Conservation (phyloP, 164 flowering plant species). For the Sedum album region DNA sequence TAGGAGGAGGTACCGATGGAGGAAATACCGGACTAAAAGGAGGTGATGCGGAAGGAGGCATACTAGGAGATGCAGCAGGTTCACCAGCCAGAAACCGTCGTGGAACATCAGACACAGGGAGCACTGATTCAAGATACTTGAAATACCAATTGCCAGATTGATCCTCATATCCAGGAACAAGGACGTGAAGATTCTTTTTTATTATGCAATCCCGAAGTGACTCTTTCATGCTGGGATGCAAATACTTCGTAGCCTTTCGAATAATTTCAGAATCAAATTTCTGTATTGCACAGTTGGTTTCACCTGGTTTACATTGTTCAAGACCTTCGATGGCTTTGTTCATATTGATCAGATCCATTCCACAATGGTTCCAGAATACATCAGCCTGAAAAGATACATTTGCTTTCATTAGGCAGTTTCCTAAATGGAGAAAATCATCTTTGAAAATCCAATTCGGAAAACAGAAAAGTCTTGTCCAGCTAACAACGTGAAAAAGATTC, state of each 20-base stretch:
- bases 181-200: conserved; percentile 21
- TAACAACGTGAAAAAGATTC: too few species aligned
- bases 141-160: conserved; percentile 27
- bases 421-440: not conserved
- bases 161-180: conserved; percentile 23
- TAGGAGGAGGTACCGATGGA: conserved; percentile 12
- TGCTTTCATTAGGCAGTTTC: not conserved
- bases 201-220: conserved; percentile 44
- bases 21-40: conserved; percentile 11
- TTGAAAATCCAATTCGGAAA: not conserved
- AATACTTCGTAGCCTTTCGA: conserved; percentile 22
- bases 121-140: conserved; percentile 24
- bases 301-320: conserved; percentile 19
- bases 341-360: conserved; percentile 26
- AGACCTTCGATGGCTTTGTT: conserved; percentile 27
- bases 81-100: conserved; percentile 22
- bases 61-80: conserved; percentile 15
- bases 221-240: conserved; percentile 38
- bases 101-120: conserved; percentile 19
- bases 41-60: conserved; percentile 14
- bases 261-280: conserved; percentile 16
- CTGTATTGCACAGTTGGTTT: conserved; percentile 13
- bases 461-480: too few species aligned
- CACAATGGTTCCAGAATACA: conserved; percentile 38
- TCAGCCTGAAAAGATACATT: conserved; percentile 38